These are phyloP conservation scores for Arctostaphylos glauca DNA, from an alignment of 148 eudicot genomes.

Conservation along the genomic window DNA sequence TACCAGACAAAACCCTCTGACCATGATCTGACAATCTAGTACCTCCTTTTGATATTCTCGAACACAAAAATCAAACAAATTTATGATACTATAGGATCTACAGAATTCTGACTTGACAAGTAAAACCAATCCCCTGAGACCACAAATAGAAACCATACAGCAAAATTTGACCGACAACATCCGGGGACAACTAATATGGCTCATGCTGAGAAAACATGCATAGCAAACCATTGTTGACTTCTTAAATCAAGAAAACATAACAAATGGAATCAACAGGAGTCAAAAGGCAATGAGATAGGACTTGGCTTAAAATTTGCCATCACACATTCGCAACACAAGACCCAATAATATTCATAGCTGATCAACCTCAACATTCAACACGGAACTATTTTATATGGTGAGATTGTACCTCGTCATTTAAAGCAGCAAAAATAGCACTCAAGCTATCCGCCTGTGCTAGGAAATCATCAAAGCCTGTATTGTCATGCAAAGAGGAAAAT, in stretches of 20 bases:
- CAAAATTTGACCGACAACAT: not conserved
- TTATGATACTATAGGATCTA: not conserved
- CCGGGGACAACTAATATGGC: not conserved
- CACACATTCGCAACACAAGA: not conserved
- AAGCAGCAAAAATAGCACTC: conserved; percentile 92
- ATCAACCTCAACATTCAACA: not conserved
- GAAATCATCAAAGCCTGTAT: conserved; percentile 84
- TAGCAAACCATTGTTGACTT: not conserved
- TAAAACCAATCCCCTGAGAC: not conserved
- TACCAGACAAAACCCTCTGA: not conserved
- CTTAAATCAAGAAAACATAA: not conserved
- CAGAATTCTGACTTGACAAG: not conserved
- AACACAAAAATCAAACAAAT: not conserved
- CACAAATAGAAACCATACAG: not conserved
- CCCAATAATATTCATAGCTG: conserved; percentile 7
- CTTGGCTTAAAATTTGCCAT: not conserved
- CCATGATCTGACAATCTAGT: not conserved
- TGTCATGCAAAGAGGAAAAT: conserved; percentile 70
- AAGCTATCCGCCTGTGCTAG: conserved; percentile 94
- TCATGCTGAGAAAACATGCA: not conserved
- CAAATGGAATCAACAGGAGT: not conserved
- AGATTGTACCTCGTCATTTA: conserved; percentile 82
- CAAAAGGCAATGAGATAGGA: not conserved
- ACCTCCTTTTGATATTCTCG: not conserved
- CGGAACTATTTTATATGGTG: not conserved